Evolutionary conservation across 202 grass and related monocot genomes (phyloP).

Genomic region (Miscanthus sacchariflorus): DNA sequence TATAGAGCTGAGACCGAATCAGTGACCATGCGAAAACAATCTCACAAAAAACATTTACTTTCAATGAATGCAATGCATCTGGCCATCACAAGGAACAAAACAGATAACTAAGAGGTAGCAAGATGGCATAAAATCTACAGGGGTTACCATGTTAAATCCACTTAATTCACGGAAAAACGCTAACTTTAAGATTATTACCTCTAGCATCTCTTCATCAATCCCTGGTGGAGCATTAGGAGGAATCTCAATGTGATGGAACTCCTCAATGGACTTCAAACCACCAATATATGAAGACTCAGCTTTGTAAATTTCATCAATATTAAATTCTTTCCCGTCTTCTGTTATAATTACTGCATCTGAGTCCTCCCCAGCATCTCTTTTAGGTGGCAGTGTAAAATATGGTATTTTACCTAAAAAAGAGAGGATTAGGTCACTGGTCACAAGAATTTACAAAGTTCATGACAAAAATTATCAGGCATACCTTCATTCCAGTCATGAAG

Average conservation of each 20-base stretch:
- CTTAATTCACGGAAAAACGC: slow-evolving; percentile 13
- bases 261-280: slow-evolving; percentile 75
- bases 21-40: background rate
- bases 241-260: slow-evolving; percentile 84
- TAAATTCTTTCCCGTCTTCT: slow-evolving; percentile 79
- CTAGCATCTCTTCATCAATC: slow-evolving; percentile 86
- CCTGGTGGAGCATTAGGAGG: slow-evolving; percentile 69
- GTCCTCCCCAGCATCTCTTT: slow-evolving; percentile 53
- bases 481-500: slow-evolving; percentile 99
- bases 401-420: slow-evolving; percentile 87
- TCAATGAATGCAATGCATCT: slow-evolving; percentile 3
- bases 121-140: background rate
- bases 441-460: slow-evolving; percentile 1
- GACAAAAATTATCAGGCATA: slow-evolving; percentile 28
- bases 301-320: slow-evolving; percentile 86
- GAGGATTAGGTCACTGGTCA: background rate
- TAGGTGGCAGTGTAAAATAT: slow-evolving; percentile 87
- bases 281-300: slow-evolving; percentile 81
- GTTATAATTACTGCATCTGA: slow-evolving; percentile 70
- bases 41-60: background rate
- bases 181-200: slow-evolving; percentile 43
- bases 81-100: background rate
- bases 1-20: background rate
- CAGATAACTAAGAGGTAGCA: background rate
- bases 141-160: background rate